Evolutionary conservation across 192 early-diverging fungal species (phyloP), one percentile per base, ranked within the genome.

Genomic region (Ambispora gerdemannii): DNA sequence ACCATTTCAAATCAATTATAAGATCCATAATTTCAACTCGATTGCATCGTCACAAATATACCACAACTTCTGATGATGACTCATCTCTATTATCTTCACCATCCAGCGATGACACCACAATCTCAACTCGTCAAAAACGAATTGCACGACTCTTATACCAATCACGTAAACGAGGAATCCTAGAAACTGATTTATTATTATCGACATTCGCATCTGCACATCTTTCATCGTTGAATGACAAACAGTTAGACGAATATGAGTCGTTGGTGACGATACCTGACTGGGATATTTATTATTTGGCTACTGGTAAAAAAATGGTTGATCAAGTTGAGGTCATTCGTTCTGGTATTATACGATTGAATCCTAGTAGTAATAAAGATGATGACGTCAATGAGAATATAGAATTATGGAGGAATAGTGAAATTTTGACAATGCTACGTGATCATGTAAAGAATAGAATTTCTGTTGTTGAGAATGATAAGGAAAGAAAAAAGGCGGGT

Each of bases 201-300:
- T 93, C 92, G 32, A 97, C 95, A 3, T 96, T 93, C 84, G 90
- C 92, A 13, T 75, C 77, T 38, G 84, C 87, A 50, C 79, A 88
- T 69, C 72, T 98, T 27, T 34, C 35, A 11, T 27, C 50, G 0
- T 76, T 94, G 59, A 63, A 78, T 22, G 70, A 78, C 31, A 70
- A 75, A 2, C 84, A 94, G 67, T 76, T 97, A 71, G 74, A 73
- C 4, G 88, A 94, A 63, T 88, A 91, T 61, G 97, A 97, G 68
- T 62, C 78, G 63, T 78, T 98, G 61, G 77, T 98, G 76, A 90
- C 94, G 71, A 86, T 88, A 52, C 85, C 89, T 13, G 97, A 98
- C 76, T 98, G 97, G 97, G 95, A 97, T 76, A 93, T 98, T 55
- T 98, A 91, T 72, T 95, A 97, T 72, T 98, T 93, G 91, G 87